Evolutionary conservation across 1,284 basidiomycete genomes (phyloP).

Genomic region (Malassezia vespertilionis): DNA sequence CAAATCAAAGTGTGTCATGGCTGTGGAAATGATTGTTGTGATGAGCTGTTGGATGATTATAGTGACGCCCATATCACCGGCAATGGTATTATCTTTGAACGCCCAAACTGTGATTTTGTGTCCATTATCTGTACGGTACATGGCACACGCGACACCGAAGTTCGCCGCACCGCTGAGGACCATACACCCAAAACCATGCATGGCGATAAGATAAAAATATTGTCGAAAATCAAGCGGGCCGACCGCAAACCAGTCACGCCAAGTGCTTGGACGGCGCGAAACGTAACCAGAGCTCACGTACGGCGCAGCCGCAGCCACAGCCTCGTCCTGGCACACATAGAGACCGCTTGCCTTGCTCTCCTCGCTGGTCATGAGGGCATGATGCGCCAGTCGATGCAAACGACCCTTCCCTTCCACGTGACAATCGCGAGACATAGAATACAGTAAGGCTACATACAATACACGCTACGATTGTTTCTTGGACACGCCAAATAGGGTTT

Average conservation of each 20-base stretch:
- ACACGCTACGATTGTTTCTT: too few species aligned
- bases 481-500: too few species aligned
- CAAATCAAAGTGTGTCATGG: conserved; percentile 31
- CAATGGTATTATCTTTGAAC: conserved; percentile 31
- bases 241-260: conserved; percentile 12
- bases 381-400: too few species aligned
- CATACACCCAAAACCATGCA: conserved; percentile 16
- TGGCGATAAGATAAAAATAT: conserved; percentile 16
- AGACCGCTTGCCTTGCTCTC: not conserved
- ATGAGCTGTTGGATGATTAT: conserved; percentile 40
- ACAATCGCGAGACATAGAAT: too few species aligned
- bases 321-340: conserved; percentile 1
- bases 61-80: conserved; percentile 44
- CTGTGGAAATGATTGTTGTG: conserved; percentile 37
- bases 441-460: too few species aligned
- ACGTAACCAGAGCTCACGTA: conserved; percentile 51
- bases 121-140: conserved; percentile 22
- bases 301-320: conserved; percentile 50
- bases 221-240: conserved; percentile 9
- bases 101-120: conserved; percentile 28
- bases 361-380: not conserved
- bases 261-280: not conserved
- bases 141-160: conserved; percentile 36
- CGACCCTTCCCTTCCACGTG: too few species aligned
- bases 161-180: conserved; percentile 30